Conservation (phyloP, 1,284 basidiomycete species). For the Naganishia sp. region DNA sequence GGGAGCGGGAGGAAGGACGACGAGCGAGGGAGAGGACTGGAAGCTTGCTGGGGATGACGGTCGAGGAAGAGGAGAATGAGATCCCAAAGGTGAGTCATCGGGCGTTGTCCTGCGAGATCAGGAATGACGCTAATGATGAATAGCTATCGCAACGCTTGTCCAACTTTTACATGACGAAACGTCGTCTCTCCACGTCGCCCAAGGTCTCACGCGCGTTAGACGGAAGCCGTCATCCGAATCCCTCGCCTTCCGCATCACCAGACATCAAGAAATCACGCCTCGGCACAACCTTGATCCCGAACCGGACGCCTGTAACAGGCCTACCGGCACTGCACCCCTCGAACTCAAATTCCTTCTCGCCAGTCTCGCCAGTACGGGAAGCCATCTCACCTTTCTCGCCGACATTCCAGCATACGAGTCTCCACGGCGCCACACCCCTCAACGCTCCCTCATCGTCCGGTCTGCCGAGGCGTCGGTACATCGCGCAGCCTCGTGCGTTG, state of each 20-base stretch:
- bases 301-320: too few species aligned
- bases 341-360: background rate
- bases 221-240: background rate
- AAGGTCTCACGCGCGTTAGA: background rate
- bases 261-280: conserved; percentile 21
- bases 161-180: conserved; percentile 16
- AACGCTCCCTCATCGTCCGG: conserved; percentile 15
- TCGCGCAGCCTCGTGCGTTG: conserved; percentile 13
- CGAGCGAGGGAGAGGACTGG: background rate
- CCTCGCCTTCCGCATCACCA: conserved; percentile 7
- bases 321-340: too few species aligned
- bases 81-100: conserved; percentile 22
- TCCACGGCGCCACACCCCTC: background rate
- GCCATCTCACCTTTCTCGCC: conserved; percentile 1
- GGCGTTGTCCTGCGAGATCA: too few species aligned
- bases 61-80: conserved; percentile 3
- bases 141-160: conserved; percentile 16
- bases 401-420: conserved; percentile 2
- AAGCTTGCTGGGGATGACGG: background rate
- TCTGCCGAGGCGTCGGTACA: conserved; percentile 17
- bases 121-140: too few species aligned
- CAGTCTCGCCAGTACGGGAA: background rate
- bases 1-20: background rate
- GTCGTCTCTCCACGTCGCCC: conserved; percentile 13
- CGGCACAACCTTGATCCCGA: background rate